Evolutionary conservation across 1,284 basidiomycete species (phyloP).

Genomic region (Leucoagaricus sp.): DNA sequence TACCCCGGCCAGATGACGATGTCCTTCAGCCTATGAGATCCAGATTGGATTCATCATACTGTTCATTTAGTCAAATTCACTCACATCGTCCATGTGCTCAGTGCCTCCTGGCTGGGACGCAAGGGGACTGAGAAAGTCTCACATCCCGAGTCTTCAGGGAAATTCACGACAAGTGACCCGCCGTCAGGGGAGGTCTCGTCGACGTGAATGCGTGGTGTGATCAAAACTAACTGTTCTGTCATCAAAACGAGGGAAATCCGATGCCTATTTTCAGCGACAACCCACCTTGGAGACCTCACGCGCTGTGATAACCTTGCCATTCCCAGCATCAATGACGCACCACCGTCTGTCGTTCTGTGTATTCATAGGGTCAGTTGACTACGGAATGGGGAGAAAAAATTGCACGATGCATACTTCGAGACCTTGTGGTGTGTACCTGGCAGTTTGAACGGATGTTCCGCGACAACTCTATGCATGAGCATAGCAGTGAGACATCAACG

Average conservation of each 20-base stretch:
- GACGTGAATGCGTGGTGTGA: constrained; percentile 53
- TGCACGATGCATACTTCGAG: constrained; percentile 50
- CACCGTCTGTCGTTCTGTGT: constrained; percentile 69
- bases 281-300: constrained; percentile 43
- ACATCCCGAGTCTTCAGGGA: constrained; percentile 58
- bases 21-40: constrained; percentile 49
- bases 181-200: constrained; percentile 46
- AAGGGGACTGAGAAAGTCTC: constrained; percentile 60
- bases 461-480: constrained; percentile 31
- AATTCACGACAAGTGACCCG: constrained; percentile 52
- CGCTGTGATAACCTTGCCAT: constrained; percentile 60
- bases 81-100: constrained; percentile 59
- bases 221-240: constrained; percentile 54
- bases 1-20: constrained; percentile 49
- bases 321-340: constrained; percentile 61
- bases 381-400: not conserved
- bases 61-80: no score
- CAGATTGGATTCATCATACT: not conserved
- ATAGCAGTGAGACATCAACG: no score
- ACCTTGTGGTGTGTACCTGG: constrained; percentile 60
- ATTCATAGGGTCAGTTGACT: constrained; percentile 2
- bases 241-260: not conserved
- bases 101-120: constrained; percentile 46
- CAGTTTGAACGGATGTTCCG: constrained; percentile 58
- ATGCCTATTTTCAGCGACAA: not conserved